These are phyloP conservation scores for Populus simonii DNA, from an alignment of 345 rosid genomes.

Conservation along the genomic window DNA sequence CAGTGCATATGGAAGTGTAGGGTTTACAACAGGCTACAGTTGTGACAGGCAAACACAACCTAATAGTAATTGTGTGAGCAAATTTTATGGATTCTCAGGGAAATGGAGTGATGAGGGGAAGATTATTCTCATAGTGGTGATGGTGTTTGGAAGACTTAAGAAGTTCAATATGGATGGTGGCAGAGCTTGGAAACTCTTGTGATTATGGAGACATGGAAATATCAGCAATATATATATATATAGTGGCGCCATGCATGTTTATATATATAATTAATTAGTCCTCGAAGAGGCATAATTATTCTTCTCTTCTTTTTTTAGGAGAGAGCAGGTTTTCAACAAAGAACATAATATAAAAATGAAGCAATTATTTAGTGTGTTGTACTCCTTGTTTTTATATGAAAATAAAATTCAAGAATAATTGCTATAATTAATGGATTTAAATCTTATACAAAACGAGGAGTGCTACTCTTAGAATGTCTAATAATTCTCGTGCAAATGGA, in stretches of 20 bases:
- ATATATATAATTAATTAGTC: not conserved
- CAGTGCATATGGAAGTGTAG: constrained; percentile 49
- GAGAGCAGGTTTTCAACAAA: too few relatives aligned
- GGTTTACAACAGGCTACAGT: constrained; percentile 40
- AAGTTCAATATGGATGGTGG: constrained; percentile 43
- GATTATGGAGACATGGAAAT: not conserved
- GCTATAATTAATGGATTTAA: too few relatives aligned
- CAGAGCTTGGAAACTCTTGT: constrained; percentile 34
- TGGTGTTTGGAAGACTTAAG: constrained; percentile 47
- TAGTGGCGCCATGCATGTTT: not conserved
- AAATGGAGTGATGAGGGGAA: constrained; percentile 44
- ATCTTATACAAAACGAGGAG: too few relatives aligned
- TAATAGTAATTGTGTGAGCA: constrained; percentile 15
- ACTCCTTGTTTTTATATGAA: too few relatives aligned
- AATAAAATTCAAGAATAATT: too few relatives aligned
- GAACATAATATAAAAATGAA: too few relatives aligned
- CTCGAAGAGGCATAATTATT: not conserved
- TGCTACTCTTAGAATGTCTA: too few relatives aligned
- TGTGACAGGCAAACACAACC: constrained; percentile 28
- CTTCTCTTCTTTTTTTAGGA: too few relatives aligned
- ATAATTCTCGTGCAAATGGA: too few relatives aligned
- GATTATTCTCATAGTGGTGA: constrained; percentile 31
- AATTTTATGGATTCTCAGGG: constrained; percentile 36
- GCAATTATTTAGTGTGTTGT: too few relatives aligned
- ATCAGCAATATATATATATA: too few relatives aligned